Base-by-base conservation (phyloP, 2,329 filamentous ascomycete species). In the Mollisia scopiformis region DNA sequence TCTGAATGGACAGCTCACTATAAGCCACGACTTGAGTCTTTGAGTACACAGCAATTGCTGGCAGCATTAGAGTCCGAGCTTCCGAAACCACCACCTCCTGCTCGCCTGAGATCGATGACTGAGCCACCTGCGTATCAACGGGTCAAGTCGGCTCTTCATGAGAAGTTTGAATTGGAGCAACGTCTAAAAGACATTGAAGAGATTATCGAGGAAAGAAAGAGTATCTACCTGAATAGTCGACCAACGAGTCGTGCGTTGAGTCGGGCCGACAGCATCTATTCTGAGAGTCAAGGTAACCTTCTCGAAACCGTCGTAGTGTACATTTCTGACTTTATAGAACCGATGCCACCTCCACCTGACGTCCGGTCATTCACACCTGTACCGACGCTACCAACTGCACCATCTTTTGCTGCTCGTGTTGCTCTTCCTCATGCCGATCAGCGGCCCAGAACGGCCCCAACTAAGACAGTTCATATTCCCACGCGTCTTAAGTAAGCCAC, bases 171-270 rank as follows among this genome's bases (percentile, higher is more conserved):
- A 69, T 77, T 84, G 63, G 86, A 89, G 58, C 77, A 76, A 58
- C 73, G 87, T 46, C 80, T 88, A 72, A 80, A 80, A 59, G 80
- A 86, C 65, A 87, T 88, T 56, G 83, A 88, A 55, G 80, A 83
- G 54, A 77, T 84, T 23, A 80, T 87, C 25, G 72, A 73, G 39
- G 84, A 87, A 75, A 80, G 84, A 61, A 84, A 86, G 73, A 88
- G 83, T 71, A 73, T 86, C 33, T 87, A 85, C 64, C 65, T 78
- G 19, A 70, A 62, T 25, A 71, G 71, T 51, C 66, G 72, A 19
- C 71, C 72, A 3, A 66, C 62, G 21, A 72, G 70, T 55, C 68
- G 66, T 43, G 66, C 62, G 27, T 58, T 64, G 28, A 70, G 63
- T 54, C 67, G 68, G 23, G 53, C 65, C 21, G 41, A 59, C 16